Evolutionary conservation across 1,284 basidiomycete species (phyloP).

Genomic region (Megacollybia platyphylla): DNA sequence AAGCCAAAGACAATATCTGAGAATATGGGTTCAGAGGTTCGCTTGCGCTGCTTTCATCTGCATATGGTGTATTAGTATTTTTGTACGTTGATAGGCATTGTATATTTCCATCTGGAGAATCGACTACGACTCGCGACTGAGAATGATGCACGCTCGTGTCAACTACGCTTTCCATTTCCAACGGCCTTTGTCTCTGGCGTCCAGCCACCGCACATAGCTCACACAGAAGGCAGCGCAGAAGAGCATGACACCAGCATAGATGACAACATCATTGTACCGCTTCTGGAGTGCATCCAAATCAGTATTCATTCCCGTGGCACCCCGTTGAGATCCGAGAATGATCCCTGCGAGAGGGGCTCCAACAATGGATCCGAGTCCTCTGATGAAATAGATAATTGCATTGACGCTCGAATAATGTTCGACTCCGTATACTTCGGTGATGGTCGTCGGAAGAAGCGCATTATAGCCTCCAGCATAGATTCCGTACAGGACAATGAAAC

Average conservation of each 20-base stretch:
- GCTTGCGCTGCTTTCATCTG: too few species aligned
- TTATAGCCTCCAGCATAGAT: slow-evolving; percentile 29
- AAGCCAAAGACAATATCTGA: not conserved
- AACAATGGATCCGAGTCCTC: slow-evolving; percentile 23
- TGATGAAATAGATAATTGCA: slow-evolving; percentile 25
- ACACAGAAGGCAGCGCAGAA: slow-evolving; percentile 24
- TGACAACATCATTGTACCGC: slow-evolving; percentile 24
- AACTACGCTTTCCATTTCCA: slow-evolving; percentile 26
- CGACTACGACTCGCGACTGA: too few species aligned
- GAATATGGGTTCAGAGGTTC: too few species aligned
- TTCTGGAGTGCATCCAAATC: slow-evolving; percentile 11
- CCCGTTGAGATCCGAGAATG: slow-evolving; percentile 17
- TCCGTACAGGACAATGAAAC: slow-evolving; percentile 25
- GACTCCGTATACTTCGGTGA: slow-evolving; percentile 27
- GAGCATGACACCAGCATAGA: slow-evolving; percentile 24
- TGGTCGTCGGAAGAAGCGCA: slow-evolving; percentile 27
- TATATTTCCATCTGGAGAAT: too few species aligned
- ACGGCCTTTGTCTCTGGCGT: slow-evolving; percentile 25
- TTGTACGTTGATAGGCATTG: too few species aligned
- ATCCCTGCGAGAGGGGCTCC: slow-evolving; percentile 28
- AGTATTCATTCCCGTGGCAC: not conserved
- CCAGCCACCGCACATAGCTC: slow-evolving; percentile 28
- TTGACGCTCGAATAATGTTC: slow-evolving; percentile 29
- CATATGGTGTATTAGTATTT: too few species aligned
- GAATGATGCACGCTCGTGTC: too few species aligned